Evolutionary conservation across 176 grass and related monocot species (phyloP), one percentile per base, ranked within the genome.

Genomic region (Bothriochloa decipiens): DNA sequence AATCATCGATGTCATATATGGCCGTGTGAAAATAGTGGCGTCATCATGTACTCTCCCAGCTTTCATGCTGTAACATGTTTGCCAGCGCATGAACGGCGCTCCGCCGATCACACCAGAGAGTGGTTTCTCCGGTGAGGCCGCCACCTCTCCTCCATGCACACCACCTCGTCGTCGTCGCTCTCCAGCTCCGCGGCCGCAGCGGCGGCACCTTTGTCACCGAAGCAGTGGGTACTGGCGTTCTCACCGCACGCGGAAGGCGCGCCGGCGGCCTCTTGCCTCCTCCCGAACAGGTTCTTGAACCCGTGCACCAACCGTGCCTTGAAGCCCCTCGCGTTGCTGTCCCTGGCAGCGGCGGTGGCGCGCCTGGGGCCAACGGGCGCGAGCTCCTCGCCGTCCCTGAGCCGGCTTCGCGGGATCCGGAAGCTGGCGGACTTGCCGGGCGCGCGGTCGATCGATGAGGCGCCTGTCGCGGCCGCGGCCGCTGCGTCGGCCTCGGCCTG

Each of bases 211-310:
- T 87, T 81, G 40, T 79, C 73, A 63, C 72, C 60, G 55, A 72
- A 42, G 70, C 58, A 35, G 29, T 40, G 11, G 39, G 18, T 23
- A 52, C 43, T 23, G 58, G 20, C 27, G 29, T 74, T 12, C 65
- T 81, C 74, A n/a, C 87, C 64, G 68, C 77, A 80, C 27, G 77
- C 66, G n/a, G 81, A 73, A 58, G 65, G 74, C 39, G 67, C 43
- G 69, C 65, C 46, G 58, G 55, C 5, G 36, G 72, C 55, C 28
- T 17, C 86, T 28, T 71, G 11, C 53, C 66, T 39, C 82, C 89
- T 18, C 65, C 65, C 75, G 84, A 99, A 99, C 82, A 99, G 81
- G 78, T 83, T 91, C 66, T 88, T 94, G 42, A 99, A 86, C n/a
- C 97, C 97, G 15, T 84, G 83, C 85, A 99, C 84, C 75, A 99